phyloP scores from a whole-genome alignment of 148 eudicot genomes.

The Heliosperma pusillum region DNA sequence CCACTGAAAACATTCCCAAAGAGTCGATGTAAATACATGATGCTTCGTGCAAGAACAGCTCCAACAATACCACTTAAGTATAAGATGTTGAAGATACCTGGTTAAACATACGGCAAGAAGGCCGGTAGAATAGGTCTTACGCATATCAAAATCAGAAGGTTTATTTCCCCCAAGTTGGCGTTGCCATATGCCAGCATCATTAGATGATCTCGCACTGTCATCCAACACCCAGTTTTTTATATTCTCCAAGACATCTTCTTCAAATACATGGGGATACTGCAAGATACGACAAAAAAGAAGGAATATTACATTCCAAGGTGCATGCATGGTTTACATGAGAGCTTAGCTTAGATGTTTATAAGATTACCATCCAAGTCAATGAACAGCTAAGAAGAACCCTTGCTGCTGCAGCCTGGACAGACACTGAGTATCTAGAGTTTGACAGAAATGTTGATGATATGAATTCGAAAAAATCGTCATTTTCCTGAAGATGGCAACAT shows the following conservation, averaged over 20 bases:
- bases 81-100: conserved; percentile 44
- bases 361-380: conserved; percentile 78
- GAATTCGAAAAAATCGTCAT: conserved; percentile 94
- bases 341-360: not conserved
- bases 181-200: conserved; percentile 50
- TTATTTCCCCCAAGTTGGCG: conserved; percentile 48
- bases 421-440: conserved; percentile 64
- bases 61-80: not conserved
- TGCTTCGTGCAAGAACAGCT: not conserved
- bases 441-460: conserved; percentile 75
- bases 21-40: conserved; percentile 1
- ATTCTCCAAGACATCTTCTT: conserved; percentile 75
- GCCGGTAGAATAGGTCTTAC: conserved; percentile 81
- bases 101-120: conserved; percentile 87
- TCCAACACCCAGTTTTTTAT: conserved; percentile 84
- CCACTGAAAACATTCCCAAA: conserved; percentile 53
- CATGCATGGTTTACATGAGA: not conserved
- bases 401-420: conserved; percentile 80
- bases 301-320: not conserved
- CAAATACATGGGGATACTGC: conserved; percentile 96
- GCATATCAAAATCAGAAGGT: conserved; percentile 78
- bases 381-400: conserved; percentile 94
- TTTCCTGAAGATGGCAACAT: conserved; percentile 65
- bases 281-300: conserved; percentile 21
- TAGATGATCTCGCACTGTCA: conserved; percentile 41